Base-by-base conservation (phyloP, 192 early-diverging fungal species). In the Coemansia sp. region DNA sequence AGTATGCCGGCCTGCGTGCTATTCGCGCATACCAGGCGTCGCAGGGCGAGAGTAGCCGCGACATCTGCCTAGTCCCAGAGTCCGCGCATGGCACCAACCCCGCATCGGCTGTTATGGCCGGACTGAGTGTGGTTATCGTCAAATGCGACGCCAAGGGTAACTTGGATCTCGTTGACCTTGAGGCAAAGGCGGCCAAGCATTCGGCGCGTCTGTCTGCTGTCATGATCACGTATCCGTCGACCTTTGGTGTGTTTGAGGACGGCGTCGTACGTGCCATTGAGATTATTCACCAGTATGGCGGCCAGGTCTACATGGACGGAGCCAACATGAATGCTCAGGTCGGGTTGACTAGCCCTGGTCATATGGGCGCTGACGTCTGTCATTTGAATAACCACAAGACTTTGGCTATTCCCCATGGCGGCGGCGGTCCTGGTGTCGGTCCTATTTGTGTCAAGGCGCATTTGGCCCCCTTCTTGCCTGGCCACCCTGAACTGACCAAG, bases 381-480 rank as follows among this genome's bases (percentile, higher is more conserved):
- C 97, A 99, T 78, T 87, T 99, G 85, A 99, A 99, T 90, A 88
- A 97, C 83, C 97, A 99, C 91, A 99, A 99, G 92, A 98, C 97
- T 22, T 94, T 98, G 87, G 96, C 92, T 64, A 98, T 99, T 76
- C 97, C 97, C 7, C 97, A 99, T 78, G 97, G 97, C 78, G 97
- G 97, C 60, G 97, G 97, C 82, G 97, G 97, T 49, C 97, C 97
- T 12, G 97, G 97, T 66, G 93, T 99, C 88, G 97, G 97, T 34
- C 96, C 96, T 11, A 96, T 99, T 73, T 94, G 93, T 80, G 95
- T 96, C 76, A 95, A 95, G 86, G 67, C 91, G 27, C 96, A 97
- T 78, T 79, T 99, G 68, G 88, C 88, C 13, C 94, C 95, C 63
- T 97, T 93, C 88, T 87, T 99, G 15, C 98, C 98, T 12, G 92